Evolutionary conservation across 371 early-diverging fungal species (phyloP).

Genomic region (Mucor lusitanicus): DNA sequence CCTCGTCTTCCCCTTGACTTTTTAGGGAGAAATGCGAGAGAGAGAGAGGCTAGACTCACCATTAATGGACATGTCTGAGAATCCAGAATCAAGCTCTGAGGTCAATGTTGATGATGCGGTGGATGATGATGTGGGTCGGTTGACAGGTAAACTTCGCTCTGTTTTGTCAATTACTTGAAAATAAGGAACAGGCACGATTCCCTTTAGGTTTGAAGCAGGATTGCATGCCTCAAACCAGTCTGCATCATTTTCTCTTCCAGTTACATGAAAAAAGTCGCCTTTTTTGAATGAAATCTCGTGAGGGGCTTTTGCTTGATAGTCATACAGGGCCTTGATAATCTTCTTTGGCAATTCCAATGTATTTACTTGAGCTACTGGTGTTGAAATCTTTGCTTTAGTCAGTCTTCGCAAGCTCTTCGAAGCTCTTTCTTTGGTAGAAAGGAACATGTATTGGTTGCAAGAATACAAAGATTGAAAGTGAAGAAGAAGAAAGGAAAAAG

Average conservation of each 20-base stretch:
- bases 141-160: slow-evolving; percentile 27
- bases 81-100: slow-evolving; percentile 31
- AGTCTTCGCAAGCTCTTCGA: slow-evolving; percentile 38
- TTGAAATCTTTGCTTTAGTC: slow-evolving; percentile 49
- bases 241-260: slow-evolving; percentile 73
- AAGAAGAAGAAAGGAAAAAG: slow-evolving; percentile 2
- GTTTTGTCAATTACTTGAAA: slow-evolving; percentile 77
- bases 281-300: slow-evolving; percentile 78
- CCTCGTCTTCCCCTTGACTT: background rate
- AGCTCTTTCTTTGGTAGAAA: slow-evolving; percentile 41
- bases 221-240: slow-evolving; percentile 87
- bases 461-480: background rate
- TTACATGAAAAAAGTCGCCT: slow-evolving; percentile 92
- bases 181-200: slow-evolving; percentile 78
- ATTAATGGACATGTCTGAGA: slow-evolving; percentile 23
- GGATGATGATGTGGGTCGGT: slow-evolving; percentile 20
- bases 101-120: slow-evolving; percentile 17
- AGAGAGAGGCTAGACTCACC: slow-evolving; percentile 8
- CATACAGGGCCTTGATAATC: slow-evolving; percentile 80
- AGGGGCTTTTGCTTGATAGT: slow-evolving; percentile 65
- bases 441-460: slow-evolving; percentile 22
- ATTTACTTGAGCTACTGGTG: slow-evolving; percentile 32
- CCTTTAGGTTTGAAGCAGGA: slow-evolving; percentile 76
- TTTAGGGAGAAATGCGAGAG: background rate
- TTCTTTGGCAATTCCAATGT: slow-evolving; percentile 65